These are phyloP conservation scores for Carallia brachiata DNA, from an alignment of 345 rosid species.

Conservation along the genomic window DNA sequence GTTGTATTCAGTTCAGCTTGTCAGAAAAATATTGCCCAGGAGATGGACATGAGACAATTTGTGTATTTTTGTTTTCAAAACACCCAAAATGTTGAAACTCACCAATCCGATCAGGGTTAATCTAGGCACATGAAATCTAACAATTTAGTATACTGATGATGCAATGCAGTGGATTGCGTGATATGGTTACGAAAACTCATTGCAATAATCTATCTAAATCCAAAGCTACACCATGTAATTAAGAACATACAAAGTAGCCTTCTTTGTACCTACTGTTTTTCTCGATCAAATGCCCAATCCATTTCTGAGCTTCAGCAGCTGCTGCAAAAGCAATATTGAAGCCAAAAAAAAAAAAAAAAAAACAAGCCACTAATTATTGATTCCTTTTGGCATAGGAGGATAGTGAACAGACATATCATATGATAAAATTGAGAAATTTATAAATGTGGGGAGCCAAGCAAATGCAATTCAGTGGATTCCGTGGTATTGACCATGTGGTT, in stretches of 20 bases:
- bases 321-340: conserved; percentile 87
- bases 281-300: conserved; percentile 93
- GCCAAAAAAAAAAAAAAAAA: neutral
- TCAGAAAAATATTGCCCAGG: conserved; percentile 15
- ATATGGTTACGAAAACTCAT: conserved; percentile 3
- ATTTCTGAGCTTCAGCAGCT: conserved; percentile 80
- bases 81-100: neutral
- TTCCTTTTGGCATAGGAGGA: neutral
- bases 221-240: neutral
- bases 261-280: conserved; percentile 80
- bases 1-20: conserved; percentile 62
- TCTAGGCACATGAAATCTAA: neutral
- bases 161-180: neutral
- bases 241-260: conserved; percentile 14
- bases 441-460: neutral
- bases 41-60: conserved; percentile 16
- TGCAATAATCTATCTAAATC: neutral
- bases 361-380: conserved; percentile 18
- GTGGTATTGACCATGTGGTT: no score
- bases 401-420: neutral
- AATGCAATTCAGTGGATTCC: neutral
- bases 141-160: neutral
- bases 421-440: neutral
- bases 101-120: neutral
- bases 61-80: neutral